Conservation (phyloP, 73 alveolate species). For the Paramecium biaurelia region DNA sequence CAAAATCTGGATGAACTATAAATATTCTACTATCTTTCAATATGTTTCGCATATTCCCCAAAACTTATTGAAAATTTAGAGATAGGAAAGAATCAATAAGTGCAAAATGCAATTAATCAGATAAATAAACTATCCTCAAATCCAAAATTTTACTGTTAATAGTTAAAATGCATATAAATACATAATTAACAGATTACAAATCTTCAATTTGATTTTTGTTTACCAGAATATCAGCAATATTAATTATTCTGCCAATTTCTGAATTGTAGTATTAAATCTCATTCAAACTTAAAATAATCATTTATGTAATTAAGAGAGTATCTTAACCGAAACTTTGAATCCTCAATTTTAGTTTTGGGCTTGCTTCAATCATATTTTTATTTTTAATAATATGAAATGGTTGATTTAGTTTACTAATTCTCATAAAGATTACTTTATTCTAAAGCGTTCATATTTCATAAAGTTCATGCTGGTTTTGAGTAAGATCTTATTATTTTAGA, state of each 20-base stretch:
- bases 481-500: neutral
- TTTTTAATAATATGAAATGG: neutral
- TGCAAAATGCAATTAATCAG: neutral
- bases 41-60: neutral
- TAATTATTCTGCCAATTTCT: neutral
- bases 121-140: neutral
- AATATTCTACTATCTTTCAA: neutral
- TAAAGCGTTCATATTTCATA: neutral
- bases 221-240: neutral
- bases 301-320: neutral
- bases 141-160: neutral
- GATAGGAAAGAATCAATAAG: neutral
- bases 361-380: neutral
- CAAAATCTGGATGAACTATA: neutral
- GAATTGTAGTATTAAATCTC: neutral
- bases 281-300: neutral
- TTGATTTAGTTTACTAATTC: neutral
- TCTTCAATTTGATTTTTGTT: neutral
- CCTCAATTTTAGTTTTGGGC: neutral
- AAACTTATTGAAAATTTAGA: neutral
- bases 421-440: neutral
- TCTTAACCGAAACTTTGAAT: neutral
- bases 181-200: neutral
- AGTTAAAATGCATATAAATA: neutral
- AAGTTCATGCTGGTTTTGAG: neutral